Base-by-base conservation (phyloP, 1,284 basidiomycete species). In the Earliella scabrosa region DNA sequence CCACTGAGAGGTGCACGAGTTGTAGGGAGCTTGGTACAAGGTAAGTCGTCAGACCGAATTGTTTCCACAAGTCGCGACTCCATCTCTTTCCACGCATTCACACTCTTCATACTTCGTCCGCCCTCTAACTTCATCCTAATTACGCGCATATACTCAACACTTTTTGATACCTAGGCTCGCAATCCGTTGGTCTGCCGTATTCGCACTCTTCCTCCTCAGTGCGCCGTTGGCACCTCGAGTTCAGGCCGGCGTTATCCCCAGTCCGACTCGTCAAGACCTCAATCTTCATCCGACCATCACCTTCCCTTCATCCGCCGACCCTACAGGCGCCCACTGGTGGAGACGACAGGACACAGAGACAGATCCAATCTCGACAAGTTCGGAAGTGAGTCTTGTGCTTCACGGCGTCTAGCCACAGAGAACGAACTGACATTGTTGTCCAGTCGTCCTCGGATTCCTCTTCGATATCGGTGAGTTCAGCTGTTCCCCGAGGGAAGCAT, bases 301-400 rank as follows among this genome's bases (percentile, higher is more conserved):
- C 18, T 18, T 44, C n/a, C 38, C 60, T 41, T 27, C 52, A 11
- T 27, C 46, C n/a, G 34, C 23, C 18, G 16, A 36, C 24, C 39
- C 40, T 2, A 16, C 32, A 24, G 48, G 56, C 56, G 60, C 40
- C 36, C 26, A 48, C 21, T 7, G 41, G 47, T 57, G 59, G 59
- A 54, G 43, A 34, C 56, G 60, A 23, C 56, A 58, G 50, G 51
- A 34, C 6, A 26, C 44, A 20, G 45, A 21, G 6, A 10, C n/a
- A 52, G 23, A 29, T 26, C 9, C 56, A 16, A 35, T 23, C 13
- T 45, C 45, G 29, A 16, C 35, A 2, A 41, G 29, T 7, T 40
- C 39, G 21, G 39, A 40, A 21, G 39, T 40, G 24, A 23, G 20
- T 21, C 18, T 9, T 13, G 13, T 24, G 4, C 21, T 23, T n/a